Evolutionary conservation across 2,329 filamentous ascomycete species (phyloP).

Genomic region (Lithohypha guttulata): DNA sequence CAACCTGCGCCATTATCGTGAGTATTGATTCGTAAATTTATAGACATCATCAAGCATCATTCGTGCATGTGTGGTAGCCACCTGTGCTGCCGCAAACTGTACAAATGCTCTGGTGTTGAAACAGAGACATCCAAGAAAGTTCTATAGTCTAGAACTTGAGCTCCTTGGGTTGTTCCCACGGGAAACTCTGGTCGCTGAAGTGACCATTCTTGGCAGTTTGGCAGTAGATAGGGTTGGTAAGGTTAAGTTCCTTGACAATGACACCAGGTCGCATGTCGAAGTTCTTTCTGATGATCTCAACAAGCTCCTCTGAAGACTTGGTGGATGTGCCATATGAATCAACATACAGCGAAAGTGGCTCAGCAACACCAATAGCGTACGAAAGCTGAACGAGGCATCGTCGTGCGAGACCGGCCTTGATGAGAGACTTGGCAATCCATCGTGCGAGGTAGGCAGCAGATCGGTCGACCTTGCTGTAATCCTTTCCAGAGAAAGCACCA

Average conservation of each 20-base stretch:
- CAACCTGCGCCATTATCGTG: conserved; percentile 10
- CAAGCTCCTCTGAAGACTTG: conserved; percentile 83
- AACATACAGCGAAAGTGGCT: conserved; percentile 96
- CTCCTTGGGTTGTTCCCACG: conserved; percentile 95
- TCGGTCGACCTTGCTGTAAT: conserved; percentile 99
- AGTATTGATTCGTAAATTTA: conserved; percentile 6
- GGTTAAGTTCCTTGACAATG: conserved; percentile 93
- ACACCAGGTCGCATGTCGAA: conserved; percentile 97
- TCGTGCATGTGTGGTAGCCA: no score
- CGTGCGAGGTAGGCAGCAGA: conserved; percentile 94
- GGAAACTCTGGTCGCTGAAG: conserved; percentile 97
- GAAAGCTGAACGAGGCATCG: conserved; percentile 95
- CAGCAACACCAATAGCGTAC: conserved; percentile 96
- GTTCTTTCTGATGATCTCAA: conserved; percentile 88
- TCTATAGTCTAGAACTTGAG: conserved; percentile 68
- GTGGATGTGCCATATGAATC: conserved; percentile 93
- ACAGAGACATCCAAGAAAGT: conserved; percentile 12
- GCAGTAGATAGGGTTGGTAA: conserved; percentile 94
- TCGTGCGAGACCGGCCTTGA: conserved; percentile 76
- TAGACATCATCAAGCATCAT: no score
- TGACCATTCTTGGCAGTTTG: conserved; percentile 99
- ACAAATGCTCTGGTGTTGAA: conserved; percentile 10
- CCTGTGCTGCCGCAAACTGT: conserved; percentile 6
- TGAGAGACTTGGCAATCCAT: conserved; percentile 98
- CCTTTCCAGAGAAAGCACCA: conserved; percentile 99